A percentile compares a stretch with the other conserved stretches of the same genome.
Conservation (phyloP, 305 asterid species). For the Fraxinus ornus region DNA sequence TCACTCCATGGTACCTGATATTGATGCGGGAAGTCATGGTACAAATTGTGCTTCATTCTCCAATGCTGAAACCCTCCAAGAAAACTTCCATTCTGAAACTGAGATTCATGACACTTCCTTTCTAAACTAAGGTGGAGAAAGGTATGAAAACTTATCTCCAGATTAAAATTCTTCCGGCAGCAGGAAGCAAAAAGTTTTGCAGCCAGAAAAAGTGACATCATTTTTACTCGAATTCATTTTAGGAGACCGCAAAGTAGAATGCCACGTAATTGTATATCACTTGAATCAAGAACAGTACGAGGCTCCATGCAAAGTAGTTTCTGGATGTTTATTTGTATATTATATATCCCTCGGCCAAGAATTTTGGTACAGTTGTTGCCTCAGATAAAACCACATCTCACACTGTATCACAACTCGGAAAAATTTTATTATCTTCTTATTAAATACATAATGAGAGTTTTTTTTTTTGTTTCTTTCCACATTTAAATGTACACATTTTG, state of each 20-base stretch:
- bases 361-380: not conserved
- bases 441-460: not conserved
- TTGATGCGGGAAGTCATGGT: constrained; percentile 25
- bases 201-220: not conserved
- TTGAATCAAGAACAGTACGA: not conserved
- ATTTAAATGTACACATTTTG: not conserved
- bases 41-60: not conserved
- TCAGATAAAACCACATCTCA: not conserved
- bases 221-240: not conserved
- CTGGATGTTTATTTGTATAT: too few species aligned
- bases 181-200: not conserved
- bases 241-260: not conserved
- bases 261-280: not conserved
- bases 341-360: too few species aligned
- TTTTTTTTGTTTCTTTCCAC: not conserved
- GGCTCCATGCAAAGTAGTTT: not conserved
- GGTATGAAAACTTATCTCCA: not conserved
- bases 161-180: not conserved
- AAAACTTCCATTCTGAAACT: not conserved
- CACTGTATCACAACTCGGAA: not conserved
- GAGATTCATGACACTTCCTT: not conserved
- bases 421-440: not conserved
- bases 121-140: not conserved
- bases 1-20: constrained; percentile 16
- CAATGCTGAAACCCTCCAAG: not conserved